Evolutionary conservation across 768 basidiomycete species (phyloP).

Genomic region (Tricholoma terreum): DNA sequence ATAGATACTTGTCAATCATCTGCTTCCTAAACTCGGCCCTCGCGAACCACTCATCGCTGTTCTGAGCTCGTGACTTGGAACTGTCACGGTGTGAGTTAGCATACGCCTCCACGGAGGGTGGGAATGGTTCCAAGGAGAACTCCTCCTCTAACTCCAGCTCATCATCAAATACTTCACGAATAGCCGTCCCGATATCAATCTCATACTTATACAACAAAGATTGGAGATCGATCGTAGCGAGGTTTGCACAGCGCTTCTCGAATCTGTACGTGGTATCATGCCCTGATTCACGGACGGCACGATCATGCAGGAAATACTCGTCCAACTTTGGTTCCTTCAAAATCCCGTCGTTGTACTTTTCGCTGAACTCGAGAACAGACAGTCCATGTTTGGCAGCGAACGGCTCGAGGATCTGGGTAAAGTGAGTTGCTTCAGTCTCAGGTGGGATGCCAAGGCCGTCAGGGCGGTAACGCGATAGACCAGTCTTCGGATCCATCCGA

Average conservation of each 20-base stretch:
- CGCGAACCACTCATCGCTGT: constrained; percentile 89
- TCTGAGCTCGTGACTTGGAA: constrained; percentile 60
- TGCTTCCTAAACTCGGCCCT: constrained; percentile 81
- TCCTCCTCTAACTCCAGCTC: constrained; percentile 90
- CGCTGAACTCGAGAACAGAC: constrained; percentile 93
- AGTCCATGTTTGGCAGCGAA: constrained; percentile 90
- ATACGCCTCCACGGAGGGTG: constrained; percentile 71
- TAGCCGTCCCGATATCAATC: constrained; percentile 96
- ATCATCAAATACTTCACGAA: constrained; percentile 92
- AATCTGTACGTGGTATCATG: constrained; percentile 97
- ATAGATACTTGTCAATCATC: constrained; percentile 90
- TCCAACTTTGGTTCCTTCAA: constrained; percentile 87
- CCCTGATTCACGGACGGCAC: constrained; percentile 93
- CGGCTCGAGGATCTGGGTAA: constrained; percentile 95
- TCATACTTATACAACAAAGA: constrained; percentile 98
- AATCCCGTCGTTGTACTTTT: constrained; percentile 86
- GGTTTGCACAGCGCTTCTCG: constrained; percentile 95
- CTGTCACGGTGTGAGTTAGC: constrained; percentile 57
- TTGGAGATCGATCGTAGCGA: constrained; percentile 95
- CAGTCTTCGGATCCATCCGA: constrained; percentile 91
- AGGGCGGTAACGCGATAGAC: constrained; percentile 91
- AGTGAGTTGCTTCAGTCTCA: constrained; percentile 98
- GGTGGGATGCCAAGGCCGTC: constrained; percentile 95
- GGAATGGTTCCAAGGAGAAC: constrained; percentile 89
- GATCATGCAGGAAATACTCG: constrained; percentile 97